phyloP scores from a whole-genome alignment of 2,329 filamentous ascomycete genomes.

The Beauveria sp. region DNA sequence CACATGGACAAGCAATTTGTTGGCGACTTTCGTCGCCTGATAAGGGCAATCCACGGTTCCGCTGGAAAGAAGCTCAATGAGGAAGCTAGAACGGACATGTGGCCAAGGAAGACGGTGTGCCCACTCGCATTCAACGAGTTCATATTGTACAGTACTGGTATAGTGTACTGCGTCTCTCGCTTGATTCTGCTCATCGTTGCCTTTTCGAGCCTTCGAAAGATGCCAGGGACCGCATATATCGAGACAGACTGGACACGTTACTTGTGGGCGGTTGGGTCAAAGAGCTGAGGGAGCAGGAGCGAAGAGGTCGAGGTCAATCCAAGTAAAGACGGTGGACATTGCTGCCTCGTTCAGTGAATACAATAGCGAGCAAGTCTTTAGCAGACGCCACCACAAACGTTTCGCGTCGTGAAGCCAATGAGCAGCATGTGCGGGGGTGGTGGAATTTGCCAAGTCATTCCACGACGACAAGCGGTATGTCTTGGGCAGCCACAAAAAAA shows the following conservation, averaged over 20 bases:
- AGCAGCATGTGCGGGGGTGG: background rate
- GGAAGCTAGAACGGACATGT: background rate
- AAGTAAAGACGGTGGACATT: too few relatives aligned
- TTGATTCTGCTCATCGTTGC: background rate
- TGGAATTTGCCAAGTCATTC: background rate
- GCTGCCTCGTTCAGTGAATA: background rate
- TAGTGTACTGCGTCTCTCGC: background rate
- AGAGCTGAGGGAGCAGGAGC: background rate
- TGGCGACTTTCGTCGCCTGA: background rate
- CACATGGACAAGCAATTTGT: background rate
- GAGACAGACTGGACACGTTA: background rate
- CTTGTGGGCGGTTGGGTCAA: background rate
- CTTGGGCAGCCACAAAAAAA: constrained; percentile 4
- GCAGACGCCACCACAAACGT: background rate
- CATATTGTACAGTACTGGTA: background rate
- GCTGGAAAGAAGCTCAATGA: background rate
- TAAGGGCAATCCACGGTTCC: background rate
- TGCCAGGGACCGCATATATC: background rate
- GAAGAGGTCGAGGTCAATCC: too few relatives aligned
- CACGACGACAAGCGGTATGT: background rate
- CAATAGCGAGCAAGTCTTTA: background rate
- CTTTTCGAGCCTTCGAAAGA: background rate
- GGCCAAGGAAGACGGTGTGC: background rate
- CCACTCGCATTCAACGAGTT: background rate
- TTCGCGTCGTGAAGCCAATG: background rate